Evolutionary conservation across 1,284 basidiomycete genomes (phyloP).

Genomic region (Pascua guehoae): DNA sequence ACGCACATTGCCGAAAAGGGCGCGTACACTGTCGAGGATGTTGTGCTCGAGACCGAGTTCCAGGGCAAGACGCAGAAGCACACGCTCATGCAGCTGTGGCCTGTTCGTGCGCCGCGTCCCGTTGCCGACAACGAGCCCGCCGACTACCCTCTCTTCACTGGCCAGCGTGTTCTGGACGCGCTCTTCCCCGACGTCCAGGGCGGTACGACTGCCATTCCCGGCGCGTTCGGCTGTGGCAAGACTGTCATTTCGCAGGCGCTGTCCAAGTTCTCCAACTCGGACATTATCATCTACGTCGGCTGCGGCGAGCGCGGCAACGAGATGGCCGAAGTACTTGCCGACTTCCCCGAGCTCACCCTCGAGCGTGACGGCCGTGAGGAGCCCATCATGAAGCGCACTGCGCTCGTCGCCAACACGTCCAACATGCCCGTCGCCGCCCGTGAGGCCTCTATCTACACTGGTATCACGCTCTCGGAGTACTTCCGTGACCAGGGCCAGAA

Average conservation of each 20-base stretch:
- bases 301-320: conserved; percentile 53
- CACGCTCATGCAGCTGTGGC: conserved; percentile 97
- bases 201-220: conserved; percentile 97
- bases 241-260: conserved; percentile 95
- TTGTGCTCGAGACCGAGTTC: conserved; percentile 96
- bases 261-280: conserved; percentile 99
- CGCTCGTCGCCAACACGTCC: conserved; percentile 97
- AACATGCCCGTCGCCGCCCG: conserved; percentile 99
- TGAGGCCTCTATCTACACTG: conserved; percentile 99
- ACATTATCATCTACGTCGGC: conserved; percentile 98
- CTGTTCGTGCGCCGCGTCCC: conserved; percentile 94
- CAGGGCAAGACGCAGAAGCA: conserved; percentile 91
- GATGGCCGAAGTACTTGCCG: conserved; percentile 99
- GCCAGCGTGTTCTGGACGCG: conserved; percentile 95
- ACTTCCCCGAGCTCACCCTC: conserved; percentile 94
- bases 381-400: conserved; percentile 99
- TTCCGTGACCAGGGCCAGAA: conserved; percentile 98
- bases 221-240: conserved; percentile 97
- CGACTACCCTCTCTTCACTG: conserved; percentile 87
- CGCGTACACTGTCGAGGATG: conserved; percentile 89
- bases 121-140: conserved; percentile 92
- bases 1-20: conserved; percentile 93
- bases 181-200: conserved; percentile 99
- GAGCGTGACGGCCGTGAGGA: conserved; percentile 86
- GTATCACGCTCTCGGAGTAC: conserved; percentile 98